A percentile compares a stretch with the other conserved stretches of the same genome.
Conservation (phyloP, 768 basidiomycete species). For the Suillus cothurnatus region DNA sequence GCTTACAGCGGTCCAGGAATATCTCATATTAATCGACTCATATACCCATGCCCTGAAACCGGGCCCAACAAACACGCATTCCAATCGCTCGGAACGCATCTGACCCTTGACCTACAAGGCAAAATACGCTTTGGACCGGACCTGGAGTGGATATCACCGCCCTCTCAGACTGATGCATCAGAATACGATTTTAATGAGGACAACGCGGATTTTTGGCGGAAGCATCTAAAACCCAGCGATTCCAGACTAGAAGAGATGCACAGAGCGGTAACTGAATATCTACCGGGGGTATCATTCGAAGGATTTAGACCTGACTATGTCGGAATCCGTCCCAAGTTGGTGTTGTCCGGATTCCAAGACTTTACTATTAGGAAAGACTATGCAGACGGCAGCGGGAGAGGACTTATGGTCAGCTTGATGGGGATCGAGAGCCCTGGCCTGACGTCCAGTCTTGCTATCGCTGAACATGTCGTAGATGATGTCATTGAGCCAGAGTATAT, state of each 20-base stretch:
- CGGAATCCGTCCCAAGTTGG: conserved; percentile 88
- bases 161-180: conserved; percentile 23
- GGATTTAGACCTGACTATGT: conserved; percentile 81
- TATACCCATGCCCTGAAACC: conserved; percentile 88
- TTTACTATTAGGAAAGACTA: conserved; percentile 75
- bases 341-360: conserved; percentile 82
- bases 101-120: conserved; percentile 84
- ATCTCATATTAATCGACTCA: conserved; percentile 65
- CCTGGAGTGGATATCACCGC: conserved; percentile 80
- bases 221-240: conserved; percentile 64
- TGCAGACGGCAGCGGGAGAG: conserved; percentile 38
- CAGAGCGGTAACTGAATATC: conserved; percentile 68
- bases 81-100: conserved; percentile 88
- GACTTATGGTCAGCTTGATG: conserved; percentile 74
- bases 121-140: conserved; percentile 93
- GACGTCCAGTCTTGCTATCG: conserved; percentile 86
- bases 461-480: conserved; percentile 75
- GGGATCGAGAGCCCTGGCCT: conserved; percentile 95
- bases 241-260: conserved; percentile 67
- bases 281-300: conserved; percentile 61
- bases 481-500: conserved; percentile 35
- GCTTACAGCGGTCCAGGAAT: conserved; percentile 84
- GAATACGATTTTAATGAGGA: conserved; percentile 38
- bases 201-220: conserved; percentile 76
- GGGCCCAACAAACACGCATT: conserved; percentile 63